Percentiles rank a stretch among this genome's conserved stretches.
Conservation (phyloP, 495 filamentous ascomycete species). For the Penicillium goetzii region DNA sequence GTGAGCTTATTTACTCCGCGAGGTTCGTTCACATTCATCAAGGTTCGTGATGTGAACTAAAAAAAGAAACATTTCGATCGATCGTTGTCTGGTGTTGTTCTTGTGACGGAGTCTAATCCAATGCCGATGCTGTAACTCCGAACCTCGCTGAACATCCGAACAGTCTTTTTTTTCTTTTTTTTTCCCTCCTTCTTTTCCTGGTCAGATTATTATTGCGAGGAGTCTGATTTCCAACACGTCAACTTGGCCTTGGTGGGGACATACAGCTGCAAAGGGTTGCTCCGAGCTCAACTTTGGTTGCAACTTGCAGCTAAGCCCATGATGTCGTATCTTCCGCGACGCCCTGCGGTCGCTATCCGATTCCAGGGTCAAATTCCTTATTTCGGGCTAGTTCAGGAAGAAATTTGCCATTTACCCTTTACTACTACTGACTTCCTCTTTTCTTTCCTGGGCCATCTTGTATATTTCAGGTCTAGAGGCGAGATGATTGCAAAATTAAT, state of each 20-base stretch:
- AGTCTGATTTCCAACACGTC: slow-evolving; percentile 25
- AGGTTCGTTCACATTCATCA: background rate
- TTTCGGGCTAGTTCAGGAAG: background rate
- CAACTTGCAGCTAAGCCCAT: background rate
- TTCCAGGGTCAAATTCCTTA: background rate
- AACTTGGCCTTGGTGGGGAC: slow-evolving; percentile 11
- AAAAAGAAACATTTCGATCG: slow-evolving; percentile 6
- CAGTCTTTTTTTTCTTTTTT: background rate
- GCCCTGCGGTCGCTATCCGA: slow-evolving; percentile 6
- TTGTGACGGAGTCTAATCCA: background rate
- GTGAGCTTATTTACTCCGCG: slow-evolving; percentile 16
- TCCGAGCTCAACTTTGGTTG: slow-evolving; percentile 8
- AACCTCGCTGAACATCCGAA: background rate
- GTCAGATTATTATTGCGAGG: slow-evolving; percentile 19
- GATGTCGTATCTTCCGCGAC: background rate
- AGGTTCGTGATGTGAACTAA: slow-evolving; percentile 6
- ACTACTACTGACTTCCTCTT: background rate
- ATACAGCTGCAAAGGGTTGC: slow-evolving; percentile 10
- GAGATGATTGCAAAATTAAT: background rate
- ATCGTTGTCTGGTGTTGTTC: background rate
- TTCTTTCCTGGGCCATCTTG: background rate
- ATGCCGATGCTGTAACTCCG: background rate
- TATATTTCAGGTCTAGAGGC: background rate
- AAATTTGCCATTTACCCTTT: background rate
- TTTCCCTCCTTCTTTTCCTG: background rate